phyloP scores from a whole-genome alignment of 805 yeast genomes.

The Dipodascopsis uninucleata region DNA sequence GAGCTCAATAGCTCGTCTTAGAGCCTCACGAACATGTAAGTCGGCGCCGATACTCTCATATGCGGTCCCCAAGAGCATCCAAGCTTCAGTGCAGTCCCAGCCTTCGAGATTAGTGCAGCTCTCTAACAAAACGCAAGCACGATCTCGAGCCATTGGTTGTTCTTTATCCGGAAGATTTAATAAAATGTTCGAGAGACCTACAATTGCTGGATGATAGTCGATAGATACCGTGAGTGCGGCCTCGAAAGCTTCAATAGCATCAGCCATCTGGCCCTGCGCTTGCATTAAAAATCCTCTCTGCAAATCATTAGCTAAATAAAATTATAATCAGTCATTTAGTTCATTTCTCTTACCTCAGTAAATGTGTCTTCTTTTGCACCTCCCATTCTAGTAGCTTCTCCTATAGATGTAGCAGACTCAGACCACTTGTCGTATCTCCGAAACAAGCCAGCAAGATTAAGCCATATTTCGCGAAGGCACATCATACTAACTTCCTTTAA shows the following conservation, averaged over 20 bases:
- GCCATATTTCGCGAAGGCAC: slow-evolving; percentile 26
- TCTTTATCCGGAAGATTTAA: slow-evolving; percentile 10
- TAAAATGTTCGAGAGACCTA: slow-evolving; percentile 15
- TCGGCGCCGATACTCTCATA: slow-evolving; percentile 16
- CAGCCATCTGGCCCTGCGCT: slow-evolving; percentile 12
- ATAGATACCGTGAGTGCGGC: slow-evolving; percentile 26
- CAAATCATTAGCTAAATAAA: background rate
- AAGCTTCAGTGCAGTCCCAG: slow-evolving; percentile 25
- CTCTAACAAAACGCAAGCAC: slow-evolving; percentile 24
- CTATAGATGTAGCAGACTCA: slow-evolving; percentile 23
- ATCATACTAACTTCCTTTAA: slow-evolving; percentile 21
- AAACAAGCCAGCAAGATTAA: slow-evolving; percentile 24
- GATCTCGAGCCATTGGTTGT: slow-evolving; percentile 28
- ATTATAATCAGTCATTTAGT: background rate
- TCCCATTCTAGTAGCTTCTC: slow-evolving; percentile 24
- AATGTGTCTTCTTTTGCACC: slow-evolving; percentile 25
- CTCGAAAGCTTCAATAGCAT: slow-evolving; percentile 21
- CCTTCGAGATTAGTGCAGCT: slow-evolving; percentile 16
- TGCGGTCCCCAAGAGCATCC: slow-evolving; percentile 20
- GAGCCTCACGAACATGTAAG: slow-evolving; percentile 11
- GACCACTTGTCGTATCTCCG: slow-evolving; percentile 17
- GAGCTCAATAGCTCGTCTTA: slow-evolving; percentile 19
- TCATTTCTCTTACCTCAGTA: slow-evolving; percentile 21
- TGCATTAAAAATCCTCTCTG: slow-evolving; percentile 22
- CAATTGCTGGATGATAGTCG: slow-evolving; percentile 24